phyloP scores from a whole-genome alignment of 306 rosid species.

The Notholithocarpus densiflorus region DNA sequence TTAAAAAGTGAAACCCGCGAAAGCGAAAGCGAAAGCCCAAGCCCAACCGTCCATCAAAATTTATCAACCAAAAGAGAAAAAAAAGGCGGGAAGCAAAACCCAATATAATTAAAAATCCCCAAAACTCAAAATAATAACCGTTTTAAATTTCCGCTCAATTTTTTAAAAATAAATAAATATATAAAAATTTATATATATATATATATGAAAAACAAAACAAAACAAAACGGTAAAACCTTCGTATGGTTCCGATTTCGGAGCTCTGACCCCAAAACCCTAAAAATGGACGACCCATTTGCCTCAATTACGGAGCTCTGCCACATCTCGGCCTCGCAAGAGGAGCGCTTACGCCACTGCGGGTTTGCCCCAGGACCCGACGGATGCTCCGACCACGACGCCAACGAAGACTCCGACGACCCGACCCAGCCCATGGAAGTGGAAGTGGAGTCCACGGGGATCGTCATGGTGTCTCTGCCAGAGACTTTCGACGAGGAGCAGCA shows the following conservation, averaged over 20 bases:
- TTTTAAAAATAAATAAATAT: too few relatives aligned
- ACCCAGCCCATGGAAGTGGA: not conserved
- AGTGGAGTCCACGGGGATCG: constrained; percentile 13
- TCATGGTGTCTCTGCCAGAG: constrained; percentile 36
- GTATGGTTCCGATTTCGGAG: not conserved
- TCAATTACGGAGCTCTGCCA: not conserved
- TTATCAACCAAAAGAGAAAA: too few relatives aligned
- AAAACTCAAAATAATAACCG: not conserved
- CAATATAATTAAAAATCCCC: not conserved
- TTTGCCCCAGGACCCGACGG: not conserved
- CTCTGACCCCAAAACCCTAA: not conserved
- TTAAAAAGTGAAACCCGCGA: too few relatives aligned
- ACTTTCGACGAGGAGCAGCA: not conserved
- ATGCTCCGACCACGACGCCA: not conserved
- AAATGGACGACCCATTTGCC: constrained; percentile 15
- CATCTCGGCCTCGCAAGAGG: constrained; percentile 32
- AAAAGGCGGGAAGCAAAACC: not conserved
- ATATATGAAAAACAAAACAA: too few relatives aligned
- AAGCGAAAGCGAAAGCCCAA: too few relatives aligned
- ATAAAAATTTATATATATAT: too few relatives aligned
- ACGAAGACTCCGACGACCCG: constrained; percentile 2
- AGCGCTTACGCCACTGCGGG: constrained; percentile 2
- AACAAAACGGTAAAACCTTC: not conserved
- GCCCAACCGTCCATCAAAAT: too few relatives aligned
- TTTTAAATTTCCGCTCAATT: not conserved